These are phyloP conservation scores for Barnettozyma salicaria DNA, from an alignment of 805 yeast species.

Conservation along the genomic window DNA sequence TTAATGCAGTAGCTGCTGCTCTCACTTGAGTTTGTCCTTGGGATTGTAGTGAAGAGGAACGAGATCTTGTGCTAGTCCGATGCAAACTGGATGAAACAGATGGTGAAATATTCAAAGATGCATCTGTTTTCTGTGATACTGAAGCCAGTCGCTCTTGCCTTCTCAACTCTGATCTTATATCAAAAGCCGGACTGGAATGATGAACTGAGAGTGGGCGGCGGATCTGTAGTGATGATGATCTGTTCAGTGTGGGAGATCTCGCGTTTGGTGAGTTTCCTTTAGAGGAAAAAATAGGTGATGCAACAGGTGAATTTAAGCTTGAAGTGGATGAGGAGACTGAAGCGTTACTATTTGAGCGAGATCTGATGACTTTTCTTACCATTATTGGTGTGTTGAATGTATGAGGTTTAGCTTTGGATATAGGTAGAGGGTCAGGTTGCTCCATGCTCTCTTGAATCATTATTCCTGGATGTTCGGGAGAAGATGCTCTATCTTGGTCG, in stretches of 20 bases:
- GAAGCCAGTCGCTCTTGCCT: constrained; percentile 20
- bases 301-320: constrained; percentile 4
- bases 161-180: constrained; percentile 24
- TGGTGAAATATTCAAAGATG: not conserved
- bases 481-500: no score
- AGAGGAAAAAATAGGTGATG: constrained; percentile 15
- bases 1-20: no score
- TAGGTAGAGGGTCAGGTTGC: no score
- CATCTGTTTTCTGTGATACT: not conserved
- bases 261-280: constrained; percentile 18
- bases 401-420: no score
- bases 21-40: no score
- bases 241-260: constrained; percentile 10
- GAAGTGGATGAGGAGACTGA: constrained; percentile 7
- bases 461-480: no score
- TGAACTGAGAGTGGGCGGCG: constrained; percentile 7
- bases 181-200: constrained; percentile 23
- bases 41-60: constrained; percentile 14
- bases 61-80: constrained; percentile 7
- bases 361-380: constrained; percentile 9
- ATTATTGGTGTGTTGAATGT: no score
- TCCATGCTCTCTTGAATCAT: no score
- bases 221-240: constrained; percentile 4
- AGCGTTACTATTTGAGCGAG: constrained; percentile 17
- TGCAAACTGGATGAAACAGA: constrained; percentile 11